These are phyloP conservation scores for Candida buenavistaensis DNA, from an alignment of 1,139 yeast species.

Conservation along the genomic window DNA sequence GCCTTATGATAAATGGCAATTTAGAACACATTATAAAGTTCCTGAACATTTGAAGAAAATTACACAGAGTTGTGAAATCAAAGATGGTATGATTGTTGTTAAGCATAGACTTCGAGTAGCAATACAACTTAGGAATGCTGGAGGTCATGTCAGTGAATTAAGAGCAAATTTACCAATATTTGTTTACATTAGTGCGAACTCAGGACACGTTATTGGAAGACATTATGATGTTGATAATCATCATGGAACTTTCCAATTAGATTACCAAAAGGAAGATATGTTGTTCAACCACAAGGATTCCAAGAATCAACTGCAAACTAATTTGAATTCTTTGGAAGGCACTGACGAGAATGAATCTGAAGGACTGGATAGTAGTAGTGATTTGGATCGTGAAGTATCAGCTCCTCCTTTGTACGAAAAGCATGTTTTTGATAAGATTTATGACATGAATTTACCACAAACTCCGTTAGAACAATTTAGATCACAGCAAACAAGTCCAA, in stretches of 20 bases:
- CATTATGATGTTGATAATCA: conserved; percentile 53
- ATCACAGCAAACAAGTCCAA: conserved; percentile 20
- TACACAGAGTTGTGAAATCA: conserved; percentile 59
- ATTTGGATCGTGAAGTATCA: conserved; percentile 29
- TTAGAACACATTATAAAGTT: conserved; percentile 48
- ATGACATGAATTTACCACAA: conserved; percentile 36
- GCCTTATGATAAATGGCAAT: conserved; percentile 49
- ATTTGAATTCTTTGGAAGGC: conserved; percentile 15
- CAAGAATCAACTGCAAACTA: conserved; percentile 17
- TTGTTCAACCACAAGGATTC: conserved; percentile 24
- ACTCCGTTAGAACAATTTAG: conserved; percentile 43
- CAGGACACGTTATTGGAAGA: conserved; percentile 51
- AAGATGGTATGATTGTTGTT: conserved; percentile 50
- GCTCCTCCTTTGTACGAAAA: conserved; percentile 48
- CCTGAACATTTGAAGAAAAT: conserved; percentile 54
- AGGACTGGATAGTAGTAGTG: conserved; percentile 14
- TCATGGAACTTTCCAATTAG: conserved; percentile 46
- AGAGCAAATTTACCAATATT: conserved; percentile 67
- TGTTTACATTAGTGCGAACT: conserved; percentile 55
- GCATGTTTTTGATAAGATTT: conserved; percentile 37
- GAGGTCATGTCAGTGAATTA: conserved; percentile 67
- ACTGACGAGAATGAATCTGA: conserved; percentile 16
- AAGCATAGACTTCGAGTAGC: conserved; percentile 61
- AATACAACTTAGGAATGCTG: conserved; percentile 56
- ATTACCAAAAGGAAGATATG: conserved; percentile 32